Conservation (phyloP, 768 basidiomycete genomes). For the Leccinum imitatum region DNA sequence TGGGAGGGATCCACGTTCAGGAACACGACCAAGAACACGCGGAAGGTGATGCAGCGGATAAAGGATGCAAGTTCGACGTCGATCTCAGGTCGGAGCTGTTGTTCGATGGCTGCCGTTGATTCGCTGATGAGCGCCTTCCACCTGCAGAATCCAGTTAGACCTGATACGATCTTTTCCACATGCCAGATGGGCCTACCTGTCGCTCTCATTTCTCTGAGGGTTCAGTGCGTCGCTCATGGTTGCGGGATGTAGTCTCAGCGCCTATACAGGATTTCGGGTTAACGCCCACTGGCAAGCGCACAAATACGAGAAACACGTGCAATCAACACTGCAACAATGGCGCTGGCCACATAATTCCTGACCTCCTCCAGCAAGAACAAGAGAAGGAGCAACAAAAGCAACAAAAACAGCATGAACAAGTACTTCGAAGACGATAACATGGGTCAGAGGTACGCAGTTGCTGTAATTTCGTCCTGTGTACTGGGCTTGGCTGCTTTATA, state of each 20-base stretch:
- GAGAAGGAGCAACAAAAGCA: conserved; percentile 2
- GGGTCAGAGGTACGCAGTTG: conserved; percentile 2
- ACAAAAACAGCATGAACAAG: conserved; percentile 21
- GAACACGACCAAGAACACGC: conserved; percentile 42
- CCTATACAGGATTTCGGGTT: background rate
- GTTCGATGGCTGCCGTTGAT: conserved; percentile 10
- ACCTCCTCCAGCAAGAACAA: background rate
- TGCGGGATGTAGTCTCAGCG: conserved; percentile 10
- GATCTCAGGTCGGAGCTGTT: conserved; percentile 13
- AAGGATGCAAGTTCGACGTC: conserved; percentile 37
- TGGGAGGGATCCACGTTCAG: conserved; percentile 32
- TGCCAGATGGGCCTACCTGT: conserved; percentile 16
- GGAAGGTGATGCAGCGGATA: conserved; percentile 46
- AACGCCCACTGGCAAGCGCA: conserved; percentile 8
- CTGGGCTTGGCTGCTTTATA: conserved; percentile 13
- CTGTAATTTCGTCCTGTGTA: background rate
- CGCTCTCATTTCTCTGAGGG: conserved; percentile 2
- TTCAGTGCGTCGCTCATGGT: conserved; percentile 7
- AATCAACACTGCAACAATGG: background rate
- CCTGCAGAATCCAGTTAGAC: conserved; percentile 13
- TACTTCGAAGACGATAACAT: conserved; percentile 12
- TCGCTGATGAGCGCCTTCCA: conserved; percentile 16
- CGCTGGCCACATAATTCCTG: background rate
- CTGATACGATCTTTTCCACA: background rate
- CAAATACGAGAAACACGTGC: conserved; percentile 18